Percentiles rank a stretch among this genome's conserved stretches.
These are phyloP conservation scores for Leptographium radiaticola DNA, from an alignment of 2,329 filamentous ascomycete genomes.

Conservation along the genomic window DNA sequence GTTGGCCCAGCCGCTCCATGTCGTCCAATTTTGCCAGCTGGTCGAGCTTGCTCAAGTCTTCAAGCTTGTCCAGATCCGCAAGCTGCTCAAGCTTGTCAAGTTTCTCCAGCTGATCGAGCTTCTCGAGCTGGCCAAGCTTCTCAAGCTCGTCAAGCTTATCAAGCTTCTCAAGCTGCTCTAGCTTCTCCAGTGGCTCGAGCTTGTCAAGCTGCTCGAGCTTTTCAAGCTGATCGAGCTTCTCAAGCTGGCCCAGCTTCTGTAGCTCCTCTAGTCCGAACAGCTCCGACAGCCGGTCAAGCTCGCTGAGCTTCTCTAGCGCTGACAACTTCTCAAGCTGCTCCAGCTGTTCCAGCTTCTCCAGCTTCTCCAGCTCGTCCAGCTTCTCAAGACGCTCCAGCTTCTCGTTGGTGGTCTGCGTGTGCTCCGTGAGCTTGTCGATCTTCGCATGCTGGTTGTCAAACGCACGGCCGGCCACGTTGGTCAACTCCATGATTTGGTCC, in stretches of 20 bases:
- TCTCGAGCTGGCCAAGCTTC: slow-evolving; percentile 21
- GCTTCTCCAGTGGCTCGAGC: slow-evolving; percentile 42
- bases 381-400: background rate
- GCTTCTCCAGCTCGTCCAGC: background rate
- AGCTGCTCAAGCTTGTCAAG: slow-evolving; percentile 46
- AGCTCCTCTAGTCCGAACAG: background rate
- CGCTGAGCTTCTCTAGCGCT: slow-evolving; percentile 1
- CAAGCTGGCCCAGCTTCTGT: slow-evolving; percentile 13
- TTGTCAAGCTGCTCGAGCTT: slow-evolving; percentile 50
- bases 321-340: slow-evolving; percentile 19
- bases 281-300: background rate
- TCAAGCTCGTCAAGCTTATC: slow-evolving; percentile 20
- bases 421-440: background rate
- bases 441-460: no score
- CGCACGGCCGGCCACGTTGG: background rate
- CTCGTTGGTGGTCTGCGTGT: background rate
- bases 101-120: slow-evolving; percentile 49
- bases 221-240: slow-evolving; percentile 38
- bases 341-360: background rate
- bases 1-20: slow-evolving; percentile 45
- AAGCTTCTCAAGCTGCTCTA: slow-evolving; percentile 24
- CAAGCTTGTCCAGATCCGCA: background rate
- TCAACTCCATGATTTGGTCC: slow-evolving; percentile 7
- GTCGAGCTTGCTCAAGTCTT: background rate
- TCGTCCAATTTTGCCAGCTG: no score